Evolutionary conservation across 2,329 filamentous ascomycete genomes (phyloP), one percentile per base, ranked within the genome.

Genomic region (Botrytis fabae): DNA sequence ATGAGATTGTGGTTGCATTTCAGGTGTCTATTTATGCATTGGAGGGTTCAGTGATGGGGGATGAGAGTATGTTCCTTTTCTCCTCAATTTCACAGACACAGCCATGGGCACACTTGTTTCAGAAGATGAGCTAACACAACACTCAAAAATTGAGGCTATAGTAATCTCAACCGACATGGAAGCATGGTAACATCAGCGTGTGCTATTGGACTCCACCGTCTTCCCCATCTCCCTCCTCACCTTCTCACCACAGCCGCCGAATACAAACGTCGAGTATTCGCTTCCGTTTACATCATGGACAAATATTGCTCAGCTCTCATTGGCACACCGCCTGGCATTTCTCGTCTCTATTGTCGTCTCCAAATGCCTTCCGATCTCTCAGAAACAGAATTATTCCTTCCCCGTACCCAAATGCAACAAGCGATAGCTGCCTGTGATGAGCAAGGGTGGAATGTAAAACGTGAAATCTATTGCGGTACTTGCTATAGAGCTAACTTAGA

Each of bases 181-280:
- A 76, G 78, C 57, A 75, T 79, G 71, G 70, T 79, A 2, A 79
- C 77, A 22, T 72, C 75, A 16, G 69, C 76, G 1, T 77, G 78
- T 22, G 75, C 75, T 38, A 71, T 74, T 35, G 79, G 79, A 4
- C 74, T 80, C 22, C 79, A 80, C 69, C 73, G 79, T 63, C 75
- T 80, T 32, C 77, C 78, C 0, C 54, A 35, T 25, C 73, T 76
- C 46, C 68, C 68, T 28, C 57, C 69, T 7, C 42, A 44, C 25
- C 69, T 62, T 22, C 51, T 78, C 5, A 80, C 79, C 2, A 74
- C 78, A 4, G 76, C 78, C 32, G 76, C 75, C 8, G 79, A 80
- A 74, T 79, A 78, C 54, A 78, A 77, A 42, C 73, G 76, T 44
- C 75, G 78, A 25, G 60, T 80, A 0, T 79, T 79, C 62, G 74